Base-by-base conservation (phyloP, 306 rosid genomes). In the Acacia acuminata region DNA sequence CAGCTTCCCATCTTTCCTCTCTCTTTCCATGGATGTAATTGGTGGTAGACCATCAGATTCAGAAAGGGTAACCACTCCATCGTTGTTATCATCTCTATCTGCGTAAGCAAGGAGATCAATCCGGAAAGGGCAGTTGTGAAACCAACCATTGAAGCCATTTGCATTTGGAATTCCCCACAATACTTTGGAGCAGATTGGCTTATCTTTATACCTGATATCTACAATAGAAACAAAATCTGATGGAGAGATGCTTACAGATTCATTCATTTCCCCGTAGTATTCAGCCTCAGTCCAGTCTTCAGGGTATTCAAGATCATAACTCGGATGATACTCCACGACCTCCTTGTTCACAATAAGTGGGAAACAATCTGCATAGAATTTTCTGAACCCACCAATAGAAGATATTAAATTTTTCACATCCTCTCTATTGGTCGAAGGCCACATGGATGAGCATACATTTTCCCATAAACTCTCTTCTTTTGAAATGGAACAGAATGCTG, bases 261-360 rank as follows among this genome's bases (percentile, higher is more conserved):
- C 97, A 82, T 84, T 84, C 85, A 82, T 78, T 78, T 93, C 97
- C 45, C 94, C 94, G 1, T 93, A 94, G 84, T 90, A 91, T 82
- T 93, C 97, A 30, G 94, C 97, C 84, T 93, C 97, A 1, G 94
- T 89, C 98, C 94, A 94, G 77, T 94, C 94, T 75, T 94, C 97
- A 16, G 94, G 91, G 83, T 90, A 91, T 82, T 93, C 92, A 1
- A 77, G 90, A 81, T 76, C 80, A 82, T 74, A 83, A 55, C 87
- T 84, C 91, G 85, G 81, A 44, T 79, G 91, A 84, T 84, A 84
- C 73, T 91, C 92, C 4, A 84, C 81, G 14, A 89, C 90, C 78
- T 93, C 94, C 83, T 94, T 91, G 89, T 88, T 92, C 60, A 93
- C 79, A 48, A 90, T 91, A 67, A 93, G 97, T 12, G 98, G 97